Evolutionary conservation across 75 land plant genomes (phyloP), one percentile per base, ranked within the genome.

Genomic region (Picea sitchensis): DNA sequence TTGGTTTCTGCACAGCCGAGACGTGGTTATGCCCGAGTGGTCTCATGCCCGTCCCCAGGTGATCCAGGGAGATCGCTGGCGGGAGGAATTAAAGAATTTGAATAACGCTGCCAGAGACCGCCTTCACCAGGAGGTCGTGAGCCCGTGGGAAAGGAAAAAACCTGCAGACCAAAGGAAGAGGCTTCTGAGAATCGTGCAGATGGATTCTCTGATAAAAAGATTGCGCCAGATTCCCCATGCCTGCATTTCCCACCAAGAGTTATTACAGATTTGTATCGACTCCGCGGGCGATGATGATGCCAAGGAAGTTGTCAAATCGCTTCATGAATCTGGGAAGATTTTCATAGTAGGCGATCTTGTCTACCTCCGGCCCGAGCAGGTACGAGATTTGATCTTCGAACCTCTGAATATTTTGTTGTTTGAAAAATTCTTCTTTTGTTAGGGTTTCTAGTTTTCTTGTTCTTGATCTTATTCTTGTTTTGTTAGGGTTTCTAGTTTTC

Each of bases 321-420:
- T 95, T 68, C 91, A 95, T 63, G 78, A 87, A 23, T 84, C 94
- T 18, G 98, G 92, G 6, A 83, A 73, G 47, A 89, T 95, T 79
- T 80, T 93, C 82, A 86, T 87, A 54, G 61, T 87, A 26, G 86
- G 92, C 5, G 73, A 86, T 76, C 75, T 76, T 7, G 98, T 91
- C 4, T 87, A 92, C 67, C 85, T 91, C 30, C 86, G 83, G 2
- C 93, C 98, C 0, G 85, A 95, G 13, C 84, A 90, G 96, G 98
- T 92, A 81, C 5, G 44, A 17, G n/a, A 38, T 18, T 38, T 41
- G 54, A 51, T 51, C 54, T 21, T 63, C 26, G 8, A 11, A 26
- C 57, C 59, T 78, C 12, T 61, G 26, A 8, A 0, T 0, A n/a
- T 18, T 20, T 2, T 3, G 38, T 32, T 65, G 3, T 9, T 6